Percentiles rank a stretch among this genome's conserved stretches.
phyloP scores from a whole-genome alignment of 805 yeast species.

The Starmerella ratchasimensis region DNA sequence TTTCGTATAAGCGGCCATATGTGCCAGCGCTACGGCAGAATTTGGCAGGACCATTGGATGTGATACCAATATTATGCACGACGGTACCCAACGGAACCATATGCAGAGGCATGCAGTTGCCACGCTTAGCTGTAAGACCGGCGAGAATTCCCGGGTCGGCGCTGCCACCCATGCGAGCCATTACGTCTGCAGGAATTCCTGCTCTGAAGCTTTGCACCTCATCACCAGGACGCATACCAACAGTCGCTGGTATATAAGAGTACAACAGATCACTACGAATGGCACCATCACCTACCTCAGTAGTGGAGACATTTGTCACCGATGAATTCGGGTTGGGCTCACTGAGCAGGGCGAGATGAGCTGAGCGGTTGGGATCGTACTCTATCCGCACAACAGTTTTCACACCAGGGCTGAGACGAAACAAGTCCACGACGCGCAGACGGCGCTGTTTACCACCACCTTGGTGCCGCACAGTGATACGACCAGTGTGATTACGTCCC shows the following conservation, averaged over 20 bases:
- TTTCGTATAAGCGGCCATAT: slow-evolving; percentile 75
- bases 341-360: slow-evolving; percentile 77
- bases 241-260: slow-evolving; percentile 78
- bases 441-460: slow-evolving; percentile 96
- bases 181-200: slow-evolving; percentile 69
- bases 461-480: slow-evolving; percentile 81
- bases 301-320: too few species aligned
- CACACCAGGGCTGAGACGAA: slow-evolving; percentile 51
- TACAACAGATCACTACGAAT: slow-evolving; percentile 26
- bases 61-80: slow-evolving; percentile 73
- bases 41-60: slow-evolving; percentile 65
- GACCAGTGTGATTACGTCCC: slow-evolving; percentile 83
- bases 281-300: too few species aligned
- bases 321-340: slow-evolving; percentile 27
- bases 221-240: slow-evolving; percentile 89
- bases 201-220: slow-evolving; percentile 71
- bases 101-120: slow-evolving; percentile 82
- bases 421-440: slow-evolving; percentile 66
- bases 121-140: slow-evolving; percentile 76
- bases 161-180: slow-evolving; percentile 77
- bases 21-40: slow-evolving; percentile 92
- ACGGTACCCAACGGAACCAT: slow-evolving; percentile 94
- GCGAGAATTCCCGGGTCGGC: slow-evolving; percentile 84
- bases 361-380: slow-evolving; percentile 87
- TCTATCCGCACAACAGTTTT: slow-evolving; percentile 80